A percentile compares a stretch with the other conserved stretches of the same genome.
phyloP scores from a whole-genome alignment of 805 yeast genomes.

The Yarrowia deformans region DNA sequence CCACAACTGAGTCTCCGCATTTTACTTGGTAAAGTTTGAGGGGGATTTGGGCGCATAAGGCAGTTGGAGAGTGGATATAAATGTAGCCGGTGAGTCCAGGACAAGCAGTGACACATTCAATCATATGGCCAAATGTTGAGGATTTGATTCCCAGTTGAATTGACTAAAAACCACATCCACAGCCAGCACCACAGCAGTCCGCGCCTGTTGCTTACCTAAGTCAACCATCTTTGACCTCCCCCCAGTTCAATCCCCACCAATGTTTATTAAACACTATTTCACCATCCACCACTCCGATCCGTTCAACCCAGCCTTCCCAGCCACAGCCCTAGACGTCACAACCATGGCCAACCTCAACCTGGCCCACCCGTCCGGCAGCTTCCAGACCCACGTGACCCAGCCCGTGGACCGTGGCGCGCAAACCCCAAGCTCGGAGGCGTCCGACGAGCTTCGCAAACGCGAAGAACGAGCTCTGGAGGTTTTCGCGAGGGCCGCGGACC shows the following conservation, averaged over 20 bases:
- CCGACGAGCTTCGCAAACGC: conserved; percentile 2
- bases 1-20: conserved; percentile 24
- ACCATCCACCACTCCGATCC: conserved; percentile 5
- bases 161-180: too few species aligned
- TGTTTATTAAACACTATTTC: conserved; percentile 18
- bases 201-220: background rate
- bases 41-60: background rate
- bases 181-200: background rate
- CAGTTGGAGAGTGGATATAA: background rate
- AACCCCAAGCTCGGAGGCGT: background rate
- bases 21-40: background rate
- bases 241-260: conserved; percentile 15
- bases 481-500: conserved; percentile 1
- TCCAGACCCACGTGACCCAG: conserved; percentile 28
- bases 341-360: conserved; percentile 29
- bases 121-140: too few species aligned
- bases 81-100: too few species aligned
- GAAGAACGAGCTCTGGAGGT: conserved; percentile 23
- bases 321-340: conserved; percentile 17
- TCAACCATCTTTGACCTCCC: background rate
- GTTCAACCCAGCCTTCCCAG: background rate
- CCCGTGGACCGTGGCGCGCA: conserved; percentile 8
- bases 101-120: too few species aligned
- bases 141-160: too few species aligned
- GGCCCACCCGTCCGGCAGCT: conserved; percentile 20